Evolutionary conservation across 192 early-diverging fungal species (phyloP), one percentile per base, ranked within the genome.

Genomic region (Bifiguratus adelaidae): DNA sequence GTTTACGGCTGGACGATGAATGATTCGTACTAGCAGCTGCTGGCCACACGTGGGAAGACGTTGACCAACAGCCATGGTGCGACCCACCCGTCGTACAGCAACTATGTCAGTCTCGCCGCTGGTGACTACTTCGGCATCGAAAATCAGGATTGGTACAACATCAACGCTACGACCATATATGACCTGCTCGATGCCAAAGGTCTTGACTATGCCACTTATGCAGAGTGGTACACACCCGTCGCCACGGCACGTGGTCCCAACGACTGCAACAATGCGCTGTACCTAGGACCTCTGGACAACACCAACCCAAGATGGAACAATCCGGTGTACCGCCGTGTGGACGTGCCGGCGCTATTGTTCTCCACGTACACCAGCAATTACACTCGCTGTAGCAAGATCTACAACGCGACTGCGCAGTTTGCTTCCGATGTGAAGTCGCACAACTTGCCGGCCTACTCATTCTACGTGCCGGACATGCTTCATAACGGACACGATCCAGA

Each of bases 221-320:
- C 36, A 38, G 36, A 38, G 36, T 38, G 36, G 36, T 38, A 38
- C 21, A 38, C 36, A 38, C 36, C 36, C 36, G 36, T 38, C 36
- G 36, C 36, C 21, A 38, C 36, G 5, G 36, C 15, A 20, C 36
- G 36, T 38, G 36, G 36, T 19, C 36, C 36, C 36, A 38, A 38
- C 21, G 36, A 38, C 36, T 38, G 36, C 36, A 38, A 38, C 21
- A 38, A 38, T 38, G 36, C 36, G 15, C 21, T 38, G 36, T 38
- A 38, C 36, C 36, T 38, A 20, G 36, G 36, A 38, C 36, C 36
- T 38, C 36, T 38, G 36, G 36, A 38, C 36, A 38, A 38, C 36
- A 38, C 36, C 13, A 38, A 38, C 36, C 36, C 36, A 19, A n/a
- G 36, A 38, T 38, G 36, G 36, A 38, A 38, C 13, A 38, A 38